Evolutionary conservation across 2,329 filamentous ascomycete genomes (phyloP), one percentile per base, ranked within the genome.

Genomic region (Elsinoe arachidis): DNA sequence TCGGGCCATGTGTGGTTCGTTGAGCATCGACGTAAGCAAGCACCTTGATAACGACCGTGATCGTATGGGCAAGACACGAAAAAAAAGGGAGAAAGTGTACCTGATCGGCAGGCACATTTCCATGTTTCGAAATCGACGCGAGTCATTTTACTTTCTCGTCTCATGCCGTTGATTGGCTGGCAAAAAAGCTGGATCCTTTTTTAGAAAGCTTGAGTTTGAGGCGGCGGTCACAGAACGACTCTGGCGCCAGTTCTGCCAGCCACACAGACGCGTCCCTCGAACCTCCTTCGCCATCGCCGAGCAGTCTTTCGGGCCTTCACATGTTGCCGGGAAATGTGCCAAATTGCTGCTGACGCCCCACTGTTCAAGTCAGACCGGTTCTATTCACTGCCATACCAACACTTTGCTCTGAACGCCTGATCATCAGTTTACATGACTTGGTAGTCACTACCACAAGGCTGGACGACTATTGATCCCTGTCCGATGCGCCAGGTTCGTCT

Each of bases 201-300:
- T 53, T 38, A 23, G 34, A 39, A 53, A 53, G 49, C 49, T 53
- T 53, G 49, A 53, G 33, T 53, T 53, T 15, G 49, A 19, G 15
- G 49, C 49, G 49, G 49, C 49, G 12, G 49, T 53, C 49, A 53
- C 49, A 53, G 49, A 53, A 53, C 34, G 49, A 21, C 26, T 53
- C 26, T 43, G 39, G 39, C 19, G 39, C 39, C 39, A 43, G 39
- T 17, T 15, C 11, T 26, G 49, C 49, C 34, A 53, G 49, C 49
- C 49, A 53, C 49, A 53, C 26, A 19, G 33, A 53, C 49, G 34
- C 49, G 47, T 52, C 30, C 33, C 44, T n/a, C 17, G 10, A 19
- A 43, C 15, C 15, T 43, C 15, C 11, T 38, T 38, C n/a, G n/a
- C n/a, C n/a, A n/a, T n/a, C n/a, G n/a, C n/a, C n/a, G n/a, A n/a